Evolutionary conservation across 495 filamentous ascomycete species (phyloP), one percentile per base, ranked within the genome.

Genomic region (Sordaria brevicollis): DNA sequence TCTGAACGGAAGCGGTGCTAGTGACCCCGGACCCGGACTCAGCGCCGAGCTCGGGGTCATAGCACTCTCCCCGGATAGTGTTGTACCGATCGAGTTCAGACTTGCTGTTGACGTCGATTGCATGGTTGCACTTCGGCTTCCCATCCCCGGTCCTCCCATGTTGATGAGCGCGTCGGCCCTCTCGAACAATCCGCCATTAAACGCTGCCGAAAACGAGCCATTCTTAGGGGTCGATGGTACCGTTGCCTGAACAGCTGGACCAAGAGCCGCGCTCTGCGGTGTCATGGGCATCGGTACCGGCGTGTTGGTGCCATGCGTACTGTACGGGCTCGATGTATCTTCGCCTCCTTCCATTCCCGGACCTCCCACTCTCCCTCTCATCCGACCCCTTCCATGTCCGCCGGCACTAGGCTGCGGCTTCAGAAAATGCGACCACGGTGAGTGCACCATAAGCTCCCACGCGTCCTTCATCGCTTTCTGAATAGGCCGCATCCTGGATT

Each of bases 161-260:
- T 86, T 87, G 43, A 92, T 84, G 39, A 92, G 79, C 13, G 88
- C 83, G 69, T 94, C 91, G 0, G 91, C 89, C 35, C 91, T 83
- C 75, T 93, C 89, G 77, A 91, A 93, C 4, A 92, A 88, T 70
- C 90, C 88, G 5, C 90, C 89, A 33, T 81, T 83, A 72, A 92
- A 92, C 66, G 88, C 88, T 34, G 84, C 83, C 70, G 88, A 85
- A 75, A 90, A 91, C 0, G 81, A 81, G 4, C 85, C 88, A 78
- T 87, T 91, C 68, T 88, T 88, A 31, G 91, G 91, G 0, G 90
- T 93, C 9, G 89, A 90, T 35, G 93, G 92, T 21, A 97, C 89
- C 1, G 93, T 97, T 2, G 93, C 93, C 77, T 95, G 92, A 17
- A 92, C 92, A 39, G 93, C 93, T 8, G 93, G 91, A 5, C 93